phyloP scores from a whole-genome alignment of 352 stramenopile species.

The Globisporangium perplexum region DNA sequence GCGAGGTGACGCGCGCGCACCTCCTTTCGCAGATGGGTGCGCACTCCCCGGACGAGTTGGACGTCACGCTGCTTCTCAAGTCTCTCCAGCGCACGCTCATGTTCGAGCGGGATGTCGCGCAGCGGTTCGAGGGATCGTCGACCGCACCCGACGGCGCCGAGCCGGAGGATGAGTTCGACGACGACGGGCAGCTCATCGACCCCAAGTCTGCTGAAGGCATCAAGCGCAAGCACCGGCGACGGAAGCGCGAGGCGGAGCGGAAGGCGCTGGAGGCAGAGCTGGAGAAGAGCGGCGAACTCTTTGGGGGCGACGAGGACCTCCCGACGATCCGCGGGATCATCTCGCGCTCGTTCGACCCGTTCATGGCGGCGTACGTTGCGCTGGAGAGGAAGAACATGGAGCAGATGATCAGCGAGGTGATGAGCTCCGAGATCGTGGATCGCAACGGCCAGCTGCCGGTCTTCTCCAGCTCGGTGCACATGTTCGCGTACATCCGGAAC shows the following conservation, averaged over 20 bases:
- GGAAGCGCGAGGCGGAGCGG: slow-evolving; percentile 68
- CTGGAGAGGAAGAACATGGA: slow-evolving; percentile 96
- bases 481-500: slow-evolving; percentile 99
- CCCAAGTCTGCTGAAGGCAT: slow-evolving; percentile 67
- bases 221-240: slow-evolving; percentile 61
- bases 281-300: slow-evolving; percentile 45
- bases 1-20: slow-evolving; percentile 77
- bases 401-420: slow-evolving; percentile 88
- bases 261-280: slow-evolving; percentile 64
- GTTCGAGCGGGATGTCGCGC: slow-evolving; percentile 71
- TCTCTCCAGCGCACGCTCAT: slow-evolving; percentile 68
- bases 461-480: slow-evolving; percentile 95
- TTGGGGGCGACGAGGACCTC: slow-evolving; percentile 37
- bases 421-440: slow-evolving; percentile 92
- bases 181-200: slow-evolving; percentile 70
- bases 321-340: slow-evolving; percentile 81
- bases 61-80: slow-evolving; percentile 67
- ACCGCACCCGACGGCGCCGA: slow-evolving; percentile 28
- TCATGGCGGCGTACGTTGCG: slow-evolving; percentile 96
- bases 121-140: slow-evolving; percentile 55
- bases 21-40: slow-evolving; percentile 60
- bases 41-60: slow-evolving; percentile 65
- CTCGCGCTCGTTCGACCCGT: slow-evolving; percentile 94
- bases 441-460: slow-evolving; percentile 93
- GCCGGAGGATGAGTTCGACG: slow-evolving; percentile 59